A percentile compares a stretch with the other conserved stretches of the same genome.
Conservation (phyloP, 306 rosid species). For the Begonia masoniana region DNA sequence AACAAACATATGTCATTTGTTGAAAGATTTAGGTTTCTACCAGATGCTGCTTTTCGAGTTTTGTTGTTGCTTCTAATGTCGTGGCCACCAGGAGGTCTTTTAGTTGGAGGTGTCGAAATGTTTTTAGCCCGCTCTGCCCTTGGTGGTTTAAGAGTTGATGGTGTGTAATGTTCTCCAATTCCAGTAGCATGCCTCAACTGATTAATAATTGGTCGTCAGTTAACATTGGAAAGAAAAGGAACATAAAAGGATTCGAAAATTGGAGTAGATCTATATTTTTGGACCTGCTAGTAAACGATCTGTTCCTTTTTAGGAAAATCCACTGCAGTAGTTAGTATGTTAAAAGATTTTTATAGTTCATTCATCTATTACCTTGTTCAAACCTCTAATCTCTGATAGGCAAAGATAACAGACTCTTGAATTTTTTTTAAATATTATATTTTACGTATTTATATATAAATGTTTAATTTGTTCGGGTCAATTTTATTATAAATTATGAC, state of each 20-base stretch:
- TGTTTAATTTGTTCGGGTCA: too few species aligned
- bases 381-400: too few species aligned
- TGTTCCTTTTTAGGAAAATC: too few species aligned
- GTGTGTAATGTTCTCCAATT: slow-evolving; percentile 15
- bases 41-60: slow-evolving; percentile 11
- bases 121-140: slow-evolving; percentile 18
- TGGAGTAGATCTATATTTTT: not conserved
- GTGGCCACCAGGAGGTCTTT: slow-evolving; percentile 18
- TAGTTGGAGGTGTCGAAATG: slow-evolving; percentile 12
- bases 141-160: slow-evolving; percentile 25
- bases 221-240: not conserved
- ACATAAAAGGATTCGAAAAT: not conserved
- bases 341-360: too few species aligned
- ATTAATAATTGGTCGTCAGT: slow-evolving; percentile 4
- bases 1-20: not conserved
- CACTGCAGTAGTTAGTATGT: too few species aligned
- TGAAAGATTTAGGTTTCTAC: slow-evolving; percentile 11
- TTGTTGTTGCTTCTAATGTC: slow-evolving; percentile 14
- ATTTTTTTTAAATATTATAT: too few species aligned
- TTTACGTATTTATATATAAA: too few species aligned
- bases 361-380: too few species aligned
- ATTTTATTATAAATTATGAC: too few species aligned
- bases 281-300: too few species aligned
- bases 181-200: slow-evolving; percentile 19
- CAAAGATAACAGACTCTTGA: too few species aligned